phyloP scores from a whole-genome alignment of 1,284 basidiomycete genomes.

The Cutaneotrichosporon sp. region DNA sequence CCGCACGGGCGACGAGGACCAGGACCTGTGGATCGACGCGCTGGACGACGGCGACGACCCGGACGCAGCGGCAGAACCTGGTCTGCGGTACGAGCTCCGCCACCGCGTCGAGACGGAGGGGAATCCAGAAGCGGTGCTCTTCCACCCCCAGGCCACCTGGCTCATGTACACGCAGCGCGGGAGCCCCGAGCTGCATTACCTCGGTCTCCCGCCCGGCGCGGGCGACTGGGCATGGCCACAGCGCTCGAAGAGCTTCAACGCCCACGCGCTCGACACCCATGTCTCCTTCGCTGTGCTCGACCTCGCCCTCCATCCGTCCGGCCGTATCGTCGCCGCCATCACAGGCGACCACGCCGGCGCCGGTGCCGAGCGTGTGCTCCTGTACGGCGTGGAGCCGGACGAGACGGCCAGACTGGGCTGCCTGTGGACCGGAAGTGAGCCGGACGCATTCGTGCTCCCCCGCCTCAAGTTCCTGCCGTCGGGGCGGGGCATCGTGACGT shows the following conservation, averaged over 20 bases:
- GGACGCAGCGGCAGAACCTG: slow-evolving; percentile 34
- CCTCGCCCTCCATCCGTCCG: slow-evolving; percentile 44
- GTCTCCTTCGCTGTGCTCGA: slow-evolving; percentile 61
- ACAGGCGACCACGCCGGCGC: slow-evolving; percentile 47
- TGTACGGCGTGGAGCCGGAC: slow-evolving; percentile 28
- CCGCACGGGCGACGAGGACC: slow-evolving; percentile 2
- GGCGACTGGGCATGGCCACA: slow-evolving; percentile 17
- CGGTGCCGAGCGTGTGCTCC: slow-evolving; percentile 29
- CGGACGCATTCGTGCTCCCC: slow-evolving; percentile 47
- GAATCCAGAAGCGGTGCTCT: slow-evolving; percentile 46
- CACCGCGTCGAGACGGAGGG: slow-evolving; percentile 30
- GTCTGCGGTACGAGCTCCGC: slow-evolving; percentile 30
- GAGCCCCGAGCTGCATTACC: slow-evolving; percentile 37
- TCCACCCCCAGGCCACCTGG: slow-evolving; percentile 29
- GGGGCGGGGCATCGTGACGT: slow-evolving; percentile 40
- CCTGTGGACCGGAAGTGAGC: slow-evolving; percentile 42
- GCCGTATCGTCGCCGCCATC: slow-evolving; percentile 42
- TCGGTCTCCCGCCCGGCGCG: slow-evolving; percentile 16
- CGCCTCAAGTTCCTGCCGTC: slow-evolving; percentile 46
- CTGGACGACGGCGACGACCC: slow-evolving; percentile 38
- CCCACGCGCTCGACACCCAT: slow-evolving; percentile 44
- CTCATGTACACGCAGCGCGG: slow-evolving; percentile 39
- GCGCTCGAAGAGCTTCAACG: slow-evolving; percentile 42
- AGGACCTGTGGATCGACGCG: slow-evolving; percentile 32
- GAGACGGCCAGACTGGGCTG: slow-evolving; percentile 38